Conservation (phyloP, 208 protist genomes). For the Histomonas meleagridis region DNA sequence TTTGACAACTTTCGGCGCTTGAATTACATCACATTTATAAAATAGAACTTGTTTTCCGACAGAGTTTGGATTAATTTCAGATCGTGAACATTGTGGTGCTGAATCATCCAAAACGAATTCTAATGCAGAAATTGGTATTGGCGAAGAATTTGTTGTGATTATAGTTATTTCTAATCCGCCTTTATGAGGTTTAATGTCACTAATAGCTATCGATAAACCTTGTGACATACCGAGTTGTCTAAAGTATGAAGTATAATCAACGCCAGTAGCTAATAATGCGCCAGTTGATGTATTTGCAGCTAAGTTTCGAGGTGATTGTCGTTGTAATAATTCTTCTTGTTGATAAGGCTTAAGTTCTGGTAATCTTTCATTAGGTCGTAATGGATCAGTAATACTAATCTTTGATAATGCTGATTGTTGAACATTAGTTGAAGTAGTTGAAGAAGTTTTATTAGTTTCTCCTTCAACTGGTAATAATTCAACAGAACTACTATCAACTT, state of each 20-base stretch:
- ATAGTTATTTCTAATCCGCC: not conserved
- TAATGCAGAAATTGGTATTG: not conserved
- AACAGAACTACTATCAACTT: too few species aligned
- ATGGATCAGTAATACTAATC: not conserved
- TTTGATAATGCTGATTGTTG: not conserved
- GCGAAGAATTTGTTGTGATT: not conserved
- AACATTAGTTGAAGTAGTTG: not conserved
- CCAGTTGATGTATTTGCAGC: not conserved
- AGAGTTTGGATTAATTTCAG: not conserved
- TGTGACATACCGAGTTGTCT: not conserved
- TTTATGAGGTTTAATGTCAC: not conserved
- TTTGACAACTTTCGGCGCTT: not conserved
- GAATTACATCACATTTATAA: not conserved
- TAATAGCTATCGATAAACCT: not conserved
- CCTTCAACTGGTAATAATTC: conserved; percentile 5
- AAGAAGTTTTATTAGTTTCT: not conserved
- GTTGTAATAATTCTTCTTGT: not conserved
- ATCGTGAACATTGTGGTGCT: not conserved
- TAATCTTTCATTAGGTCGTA: not conserved
- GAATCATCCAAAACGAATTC: not conserved
- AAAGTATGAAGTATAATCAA: not conserved
- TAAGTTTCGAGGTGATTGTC: not conserved
- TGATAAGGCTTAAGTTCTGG: not conserved
- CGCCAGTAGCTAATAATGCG: not conserved
- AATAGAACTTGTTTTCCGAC: not conserved